Evolutionary conservation across 2,329 filamentous ascomycete species (phyloP).

Genomic region (Hypomyces rosellus): DNA sequence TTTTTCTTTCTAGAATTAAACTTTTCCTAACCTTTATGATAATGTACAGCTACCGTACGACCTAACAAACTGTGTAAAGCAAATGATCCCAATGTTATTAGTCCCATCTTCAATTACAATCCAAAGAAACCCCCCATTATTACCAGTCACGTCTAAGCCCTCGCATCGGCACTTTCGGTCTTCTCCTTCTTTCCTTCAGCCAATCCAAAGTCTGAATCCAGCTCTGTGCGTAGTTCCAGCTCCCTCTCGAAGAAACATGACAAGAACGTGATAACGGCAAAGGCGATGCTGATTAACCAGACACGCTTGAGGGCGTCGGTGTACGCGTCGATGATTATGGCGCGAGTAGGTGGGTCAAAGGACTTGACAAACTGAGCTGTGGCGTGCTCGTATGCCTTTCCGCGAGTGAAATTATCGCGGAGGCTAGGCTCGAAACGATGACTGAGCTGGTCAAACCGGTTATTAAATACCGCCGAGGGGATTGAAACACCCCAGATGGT

Average conservation of each 20-base stretch:
- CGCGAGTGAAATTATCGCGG: slow-evolving; percentile 12
- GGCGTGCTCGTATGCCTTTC: slow-evolving; percentile 27
- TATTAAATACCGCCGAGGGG: slow-evolving; percentile 33
- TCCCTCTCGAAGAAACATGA: slow-evolving; percentile 4
- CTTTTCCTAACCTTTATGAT: too few relatives aligned
- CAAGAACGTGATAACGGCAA: not conserved
- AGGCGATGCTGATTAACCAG: slow-evolving; percentile 3
- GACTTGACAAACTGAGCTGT: slow-evolving; percentile 31
- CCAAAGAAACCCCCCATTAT: too few relatives aligned
- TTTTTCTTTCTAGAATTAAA: too few relatives aligned
- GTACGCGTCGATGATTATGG: not conserved
- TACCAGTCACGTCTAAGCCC: too few relatives aligned
- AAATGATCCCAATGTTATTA: too few relatives aligned
- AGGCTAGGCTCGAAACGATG: slow-evolving; percentile 8
- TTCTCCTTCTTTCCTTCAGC: not conserved
- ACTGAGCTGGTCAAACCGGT: slow-evolving; percentile 9
- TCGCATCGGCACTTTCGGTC: not conserved
- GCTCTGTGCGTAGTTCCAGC: slow-evolving; percentile 1
- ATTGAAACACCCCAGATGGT: slow-evolving; percentile 40
- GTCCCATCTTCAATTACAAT: too few relatives aligned
- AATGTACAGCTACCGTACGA: too few relatives aligned
- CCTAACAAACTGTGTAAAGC: too few relatives aligned
- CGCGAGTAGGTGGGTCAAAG: not conserved
- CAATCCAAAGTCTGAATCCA: not conserved
- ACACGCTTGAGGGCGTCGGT: slow-evolving; percentile 1